Evolutionary conservation across 2,329 filamentous ascomycete species (phyloP).

Genomic region (Sporothrix luriei): DNA sequence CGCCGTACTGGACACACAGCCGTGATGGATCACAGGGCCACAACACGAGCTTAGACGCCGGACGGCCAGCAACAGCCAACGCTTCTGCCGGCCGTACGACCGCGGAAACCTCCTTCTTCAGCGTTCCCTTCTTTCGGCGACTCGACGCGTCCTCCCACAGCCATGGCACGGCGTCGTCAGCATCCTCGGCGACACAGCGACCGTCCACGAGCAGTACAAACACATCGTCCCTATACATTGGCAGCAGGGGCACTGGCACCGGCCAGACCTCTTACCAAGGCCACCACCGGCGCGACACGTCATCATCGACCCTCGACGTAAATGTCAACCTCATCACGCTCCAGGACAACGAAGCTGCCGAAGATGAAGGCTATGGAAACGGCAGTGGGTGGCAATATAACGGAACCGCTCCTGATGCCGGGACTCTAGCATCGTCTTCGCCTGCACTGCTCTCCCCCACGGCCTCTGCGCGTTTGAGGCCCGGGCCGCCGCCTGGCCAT

Average conservation of each 20-base stretch:
- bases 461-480: background rate
- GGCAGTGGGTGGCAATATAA: background rate
- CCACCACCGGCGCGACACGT: slow-evolving; percentile 31
- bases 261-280: background rate
- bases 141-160: slow-evolving; percentile 2
- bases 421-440: background rate
- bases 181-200: background rate
- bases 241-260: background rate
- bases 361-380: slow-evolving; percentile 41
- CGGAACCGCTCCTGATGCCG: background rate
- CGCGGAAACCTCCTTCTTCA: slow-evolving; percentile 13
- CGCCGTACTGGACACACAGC: slow-evolving; percentile 36
- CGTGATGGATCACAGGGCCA: slow-evolving; percentile 6
- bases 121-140: slow-evolving; percentile 18
- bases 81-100: background rate
- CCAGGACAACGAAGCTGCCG: slow-evolving; percentile 61
- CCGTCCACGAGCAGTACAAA: slow-evolving; percentile 3
- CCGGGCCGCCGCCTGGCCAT: background rate
- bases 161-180: background rate
- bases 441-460: background rate
- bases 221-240: background rate
- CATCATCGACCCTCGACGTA: slow-evolving; percentile 27
- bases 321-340: slow-evolving; percentile 52
- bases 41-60: background rate
- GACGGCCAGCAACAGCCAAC: slow-evolving; percentile 4